These are phyloP conservation scores for Saccharomyces hybrid DNA, from an alignment of 1,139 yeast species.

Conservation along the genomic window DNA sequence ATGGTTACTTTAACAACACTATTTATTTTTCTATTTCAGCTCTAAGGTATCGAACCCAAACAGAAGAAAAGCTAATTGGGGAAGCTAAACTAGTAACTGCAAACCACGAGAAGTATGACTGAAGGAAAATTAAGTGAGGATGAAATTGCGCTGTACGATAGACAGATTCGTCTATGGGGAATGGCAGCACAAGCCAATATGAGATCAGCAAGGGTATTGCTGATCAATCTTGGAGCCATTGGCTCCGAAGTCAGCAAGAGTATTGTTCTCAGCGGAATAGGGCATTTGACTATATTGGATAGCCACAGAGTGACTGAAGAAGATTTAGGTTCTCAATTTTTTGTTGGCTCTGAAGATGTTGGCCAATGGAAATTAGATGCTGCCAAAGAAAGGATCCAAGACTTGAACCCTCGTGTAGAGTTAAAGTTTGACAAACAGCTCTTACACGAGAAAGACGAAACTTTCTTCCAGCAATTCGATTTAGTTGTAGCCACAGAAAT, in stretches of 20 bases:
- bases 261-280: conserved; percentile 82
- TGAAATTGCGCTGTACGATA: conserved; percentile 86
- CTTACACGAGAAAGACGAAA: conserved; percentile 31
- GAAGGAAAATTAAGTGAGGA: conserved; percentile 38
- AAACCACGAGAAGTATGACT: too few relatives aligned
- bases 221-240: conserved; percentile 62
- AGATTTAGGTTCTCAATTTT: conserved; percentile 75
- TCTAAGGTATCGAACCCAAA: too few relatives aligned
- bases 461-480: conserved; percentile 54
- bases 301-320: conserved; percentile 44
- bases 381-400: conserved; percentile 49
- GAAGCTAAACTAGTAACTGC: too few relatives aligned
- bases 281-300: conserved; percentile 67
- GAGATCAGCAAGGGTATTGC: conserved; percentile 61
- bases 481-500: conserved; percentile 72
- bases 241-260: conserved; percentile 81
- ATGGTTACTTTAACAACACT: too few relatives aligned
- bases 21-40: too few relatives aligned
- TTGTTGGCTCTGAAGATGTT: conserved; percentile 51
- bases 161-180: conserved; percentile 97
- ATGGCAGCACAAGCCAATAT: conserved; percentile 82
- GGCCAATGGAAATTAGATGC: conserved; percentile 52
- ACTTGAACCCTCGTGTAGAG: conserved; percentile 71
- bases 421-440: conserved; percentile 36
- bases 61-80: too few relatives aligned